phyloP scores from a whole-genome alignment of 2,329 filamentous ascomycete genomes.

The Aspergillus spinulosporus region DNA sequence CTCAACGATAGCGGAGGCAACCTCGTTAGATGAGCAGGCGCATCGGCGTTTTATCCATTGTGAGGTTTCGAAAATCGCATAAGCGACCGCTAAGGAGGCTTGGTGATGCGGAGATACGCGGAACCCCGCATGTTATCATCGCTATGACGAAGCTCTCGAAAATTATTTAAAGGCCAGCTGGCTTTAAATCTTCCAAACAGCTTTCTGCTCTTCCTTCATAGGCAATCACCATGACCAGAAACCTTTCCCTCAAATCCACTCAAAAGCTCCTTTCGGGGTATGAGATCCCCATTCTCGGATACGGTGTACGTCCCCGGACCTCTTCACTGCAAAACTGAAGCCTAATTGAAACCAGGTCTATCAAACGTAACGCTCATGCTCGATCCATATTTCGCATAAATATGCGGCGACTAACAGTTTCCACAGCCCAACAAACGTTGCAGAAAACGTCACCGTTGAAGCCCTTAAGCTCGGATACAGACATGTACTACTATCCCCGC shows the following conservation, averaged over 20 bases:
- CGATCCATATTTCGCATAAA: no score
- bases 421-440: slow-evolving; percentile 54
- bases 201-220: not conserved
- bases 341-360: slow-evolving; percentile 35
- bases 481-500: slow-evolving; percentile 46
- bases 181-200: not conserved
- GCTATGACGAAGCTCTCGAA: no score
- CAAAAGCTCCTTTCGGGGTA: slow-evolving; percentile 43
- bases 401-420: no score
- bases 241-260: slow-evolving; percentile 35
- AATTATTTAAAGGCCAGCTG: no score
- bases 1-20: no score
- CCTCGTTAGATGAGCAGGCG: no score
- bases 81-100: no score
- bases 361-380: slow-evolving; percentile 34
- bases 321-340: not conserved
- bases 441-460: slow-evolving; percentile 59
- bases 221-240: slow-evolving; percentile 1
- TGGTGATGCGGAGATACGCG: no score
- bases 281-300: slow-evolving; percentile 43
- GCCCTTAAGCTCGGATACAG: slow-evolving; percentile 58
- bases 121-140: no score
- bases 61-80: no score
- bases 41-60: no score
- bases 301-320: slow-evolving; percentile 37